Evolutionary conservation across 768 basidiomycete species (phyloP).

Genomic region (Mycena chlorophos): DNA sequence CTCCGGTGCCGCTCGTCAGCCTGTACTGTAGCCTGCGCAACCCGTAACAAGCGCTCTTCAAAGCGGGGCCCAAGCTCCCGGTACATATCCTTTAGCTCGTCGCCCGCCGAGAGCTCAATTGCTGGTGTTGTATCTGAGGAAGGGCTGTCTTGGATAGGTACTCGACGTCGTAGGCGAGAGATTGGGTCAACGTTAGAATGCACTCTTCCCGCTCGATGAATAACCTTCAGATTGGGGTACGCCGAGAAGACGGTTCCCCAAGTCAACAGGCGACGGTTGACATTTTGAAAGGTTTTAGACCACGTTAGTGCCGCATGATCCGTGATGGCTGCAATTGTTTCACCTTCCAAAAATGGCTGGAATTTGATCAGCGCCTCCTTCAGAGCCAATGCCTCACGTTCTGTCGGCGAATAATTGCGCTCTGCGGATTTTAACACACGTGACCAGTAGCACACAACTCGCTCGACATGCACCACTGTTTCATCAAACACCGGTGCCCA

Average conservation of each 20-base stretch:
- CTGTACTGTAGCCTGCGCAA: slow-evolving; percentile 14
- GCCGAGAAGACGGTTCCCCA: slow-evolving; percentile 37
- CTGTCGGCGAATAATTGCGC: slow-evolving; percentile 32
- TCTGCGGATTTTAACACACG: slow-evolving; percentile 28
- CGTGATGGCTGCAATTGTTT: slow-evolving; percentile 26
- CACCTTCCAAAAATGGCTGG: slow-evolving; percentile 37
- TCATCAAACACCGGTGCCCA: slow-evolving; percentile 28
- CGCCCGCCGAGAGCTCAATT: slow-evolving; percentile 3
- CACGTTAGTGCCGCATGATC: slow-evolving; percentile 30
- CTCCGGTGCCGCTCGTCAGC: too few relatives aligned
- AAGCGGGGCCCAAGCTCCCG: slow-evolving; percentile 28
- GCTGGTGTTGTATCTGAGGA: slow-evolving; percentile 7
- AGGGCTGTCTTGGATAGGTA: slow-evolving; percentile 22
- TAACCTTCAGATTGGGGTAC: slow-evolving; percentile 30
- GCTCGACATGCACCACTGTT: slow-evolving; percentile 29
- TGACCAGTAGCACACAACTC: slow-evolving; percentile 34
- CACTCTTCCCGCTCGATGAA: slow-evolving; percentile 32
- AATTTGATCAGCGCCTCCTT: slow-evolving; percentile 35
- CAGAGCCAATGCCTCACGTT: slow-evolving; percentile 30
- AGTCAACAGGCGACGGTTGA: slow-evolving; percentile 26
- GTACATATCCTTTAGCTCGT: slow-evolving; percentile 28
- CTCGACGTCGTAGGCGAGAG: slow-evolving; percentile 16
- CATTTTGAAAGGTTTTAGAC: slow-evolving; percentile 26
- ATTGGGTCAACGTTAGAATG: slow-evolving; percentile 36
- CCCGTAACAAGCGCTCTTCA: slow-evolving; percentile 26